Percentiles rank a stretch among this genome's conserved stretches.
Evolutionary conservation across 768 basidiomycete species (phyloP).

Genomic region (Trametes elegans): DNA sequence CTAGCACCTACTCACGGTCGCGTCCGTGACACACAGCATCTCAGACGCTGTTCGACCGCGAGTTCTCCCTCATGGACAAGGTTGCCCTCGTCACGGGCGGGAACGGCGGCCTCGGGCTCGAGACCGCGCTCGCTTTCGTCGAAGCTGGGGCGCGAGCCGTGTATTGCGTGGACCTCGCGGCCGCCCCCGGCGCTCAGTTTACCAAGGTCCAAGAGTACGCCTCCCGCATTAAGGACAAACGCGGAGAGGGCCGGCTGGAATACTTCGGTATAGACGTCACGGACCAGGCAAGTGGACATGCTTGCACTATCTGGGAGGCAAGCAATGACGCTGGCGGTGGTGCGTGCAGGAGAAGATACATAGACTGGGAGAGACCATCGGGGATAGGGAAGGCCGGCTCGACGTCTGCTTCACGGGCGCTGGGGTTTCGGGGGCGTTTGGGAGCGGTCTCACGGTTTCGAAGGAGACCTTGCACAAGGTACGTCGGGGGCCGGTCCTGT

Average conservation of each 20-base stretch:
- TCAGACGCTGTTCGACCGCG: background rate
- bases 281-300: constrained; percentile 45
- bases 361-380: constrained; percentile 54
- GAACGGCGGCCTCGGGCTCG: constrained; percentile 63
- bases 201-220: constrained; percentile 46
- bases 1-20: background rate
- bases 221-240: constrained; percentile 17
- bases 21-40: background rate
- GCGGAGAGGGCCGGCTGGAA: constrained; percentile 41
- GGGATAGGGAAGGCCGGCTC: constrained; percentile 63
- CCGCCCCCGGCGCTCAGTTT: constrained; percentile 55
- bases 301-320: no score
- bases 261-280: constrained; percentile 67
- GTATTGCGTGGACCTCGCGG: constrained; percentile 65
- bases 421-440: constrained; percentile 48
- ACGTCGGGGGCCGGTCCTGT: background rate
- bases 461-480: constrained; percentile 61
- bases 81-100: constrained; percentile 40
- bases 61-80: constrained; percentile 17
- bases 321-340: background rate
- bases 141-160: constrained; percentile 69
- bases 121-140: constrained; percentile 70
- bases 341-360: constrained; percentile 35
- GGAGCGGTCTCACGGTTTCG: constrained; percentile 63
- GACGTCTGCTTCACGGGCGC: constrained; percentile 78